Base-by-base conservation (phyloP, 768 basidiomycete genomes). In the Leccinellum luteum region DNA sequence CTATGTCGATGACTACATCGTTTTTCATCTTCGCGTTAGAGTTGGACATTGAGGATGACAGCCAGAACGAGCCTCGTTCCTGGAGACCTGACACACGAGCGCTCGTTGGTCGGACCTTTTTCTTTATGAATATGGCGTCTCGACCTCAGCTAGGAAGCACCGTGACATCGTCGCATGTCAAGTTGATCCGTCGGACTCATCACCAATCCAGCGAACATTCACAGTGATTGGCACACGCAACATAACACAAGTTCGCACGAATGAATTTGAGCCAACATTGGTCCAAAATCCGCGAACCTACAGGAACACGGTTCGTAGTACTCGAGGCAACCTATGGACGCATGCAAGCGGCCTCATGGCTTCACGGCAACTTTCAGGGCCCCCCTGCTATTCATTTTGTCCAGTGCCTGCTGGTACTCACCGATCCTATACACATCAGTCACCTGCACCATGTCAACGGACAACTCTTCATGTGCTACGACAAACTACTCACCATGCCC, bases 381-480 rank as follows among this genome's bases (percentile, higher is more conserved):
- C 52, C 74, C 75, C 64, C 82, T 76, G 58, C 79, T 81, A 55
- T 79, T 84, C 85, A 89, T 84, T 73, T 86, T 86, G 65, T 87
- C 87, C 55, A 89, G 69, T 1, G 86, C 87, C 27, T 76, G 73
- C 70, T 86, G 85, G 67, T 82, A 89, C 57, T 89, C 83, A 54
- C 82, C 79, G 44, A 89, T 74, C 58, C 76, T 81, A 74, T 84
- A 87, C 17, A 83, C 73, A 63, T 88, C 82, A 12, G 85, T 76
- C 49, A 64, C 64, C 56, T 60, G 55, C 50, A 48, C 17, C 6
- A 5, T 15, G 48, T 63, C 21, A 57, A 47, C 17, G n/a, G 28
- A n/a, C 30, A 14, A 6, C 32, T 19, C 19, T 31, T 31, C 34
- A 48, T 13, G 43, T 14, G 23, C 19, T 35, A 32, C 23, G 27